Percentiles rank a stretch among this genome's conserved stretches.
Conservation (phyloP, 306 rosid species). For the Prunus dulcis region DNA sequence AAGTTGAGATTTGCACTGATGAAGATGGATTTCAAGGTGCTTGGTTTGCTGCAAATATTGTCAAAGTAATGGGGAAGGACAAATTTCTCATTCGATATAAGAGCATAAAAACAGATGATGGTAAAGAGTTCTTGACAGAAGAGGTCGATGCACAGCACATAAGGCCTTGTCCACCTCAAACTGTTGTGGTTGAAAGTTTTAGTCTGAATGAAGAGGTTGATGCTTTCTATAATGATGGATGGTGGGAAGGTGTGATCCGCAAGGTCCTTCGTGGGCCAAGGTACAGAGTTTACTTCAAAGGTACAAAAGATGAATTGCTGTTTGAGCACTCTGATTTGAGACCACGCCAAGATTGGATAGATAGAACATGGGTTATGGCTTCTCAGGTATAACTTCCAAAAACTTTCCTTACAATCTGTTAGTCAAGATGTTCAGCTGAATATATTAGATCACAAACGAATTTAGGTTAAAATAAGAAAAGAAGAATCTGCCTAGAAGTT, state of each 20-base stretch:
- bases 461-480: background rate
- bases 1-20: slow-evolving; percentile 59
- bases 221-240: slow-evolving; percentile 55
- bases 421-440: background rate
- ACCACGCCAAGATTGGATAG: slow-evolving; percentile 56
- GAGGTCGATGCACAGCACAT: slow-evolving; percentile 41
- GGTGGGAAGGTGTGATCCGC: slow-evolving; percentile 73
- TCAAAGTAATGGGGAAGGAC: slow-evolving; percentile 25
- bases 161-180: slow-evolving; percentile 56
- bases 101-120: slow-evolving; percentile 45
- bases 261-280: slow-evolving; percentile 38
- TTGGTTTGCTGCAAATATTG: slow-evolving; percentile 60
- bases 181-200: slow-evolving; percentile 23
- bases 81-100: slow-evolving; percentile 41
- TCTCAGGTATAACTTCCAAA: slow-evolving; percentile 44
- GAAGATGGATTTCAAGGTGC: slow-evolving; percentile 77
- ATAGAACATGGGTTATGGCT: slow-evolving; percentile 50
- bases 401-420: background rate
- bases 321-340: slow-evolving; percentile 48
- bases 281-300: slow-evolving; percentile 52
- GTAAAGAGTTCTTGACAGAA: slow-evolving; percentile 40
- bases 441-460: no score
- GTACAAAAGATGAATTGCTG: slow-evolving; percentile 35
- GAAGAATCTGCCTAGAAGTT: background rate
- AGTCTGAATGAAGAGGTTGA: slow-evolving; percentile 50